phyloP scores from a whole-genome alignment of 2,329 filamentous ascomycete genomes.

The Neocucurbitaria cava region DNA sequence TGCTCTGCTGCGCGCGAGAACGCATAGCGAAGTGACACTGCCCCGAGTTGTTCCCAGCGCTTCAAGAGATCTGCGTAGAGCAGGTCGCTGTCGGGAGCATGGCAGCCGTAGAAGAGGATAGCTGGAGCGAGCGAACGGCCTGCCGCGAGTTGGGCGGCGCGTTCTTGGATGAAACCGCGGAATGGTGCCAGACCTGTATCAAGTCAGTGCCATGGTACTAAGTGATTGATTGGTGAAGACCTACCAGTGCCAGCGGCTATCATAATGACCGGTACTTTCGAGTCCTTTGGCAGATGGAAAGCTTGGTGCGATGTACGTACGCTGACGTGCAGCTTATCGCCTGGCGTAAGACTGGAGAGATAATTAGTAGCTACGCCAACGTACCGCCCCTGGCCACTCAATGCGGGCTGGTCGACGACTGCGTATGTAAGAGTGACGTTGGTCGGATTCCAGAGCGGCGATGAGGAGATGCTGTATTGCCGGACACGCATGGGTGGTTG shows the following conservation, averaged over 20 bases:
- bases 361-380: slow-evolving; percentile 55
- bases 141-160: slow-evolving; percentile 50
- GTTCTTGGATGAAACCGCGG: slow-evolving; percentile 52
- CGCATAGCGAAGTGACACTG: slow-evolving; percentile 67
- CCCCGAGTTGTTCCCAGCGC: slow-evolving; percentile 66
- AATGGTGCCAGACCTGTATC: slow-evolving; percentile 52
- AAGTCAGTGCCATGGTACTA: background rate
- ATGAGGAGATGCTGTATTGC: slow-evolving; percentile 83
- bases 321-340: slow-evolving; percentile 53
- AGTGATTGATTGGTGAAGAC: too few relatives aligned
- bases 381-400: slow-evolving; percentile 52
- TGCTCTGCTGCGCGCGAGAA: slow-evolving; percentile 58
- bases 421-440: slow-evolving; percentile 72
- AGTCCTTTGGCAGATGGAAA: slow-evolving; percentile 54
- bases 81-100: slow-evolving; percentile 61
- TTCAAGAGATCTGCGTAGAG: slow-evolving; percentile 67
- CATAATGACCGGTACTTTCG: slow-evolving; percentile 51
- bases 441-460: slow-evolving; percentile 65
- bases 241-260: slow-evolving; percentile 44
- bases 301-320: slow-evolving; percentile 51
- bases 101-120: slow-evolving; percentile 71
- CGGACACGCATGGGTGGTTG: slow-evolving; percentile 78
- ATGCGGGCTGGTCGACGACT: slow-evolving; percentile 65
- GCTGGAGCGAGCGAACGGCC: slow-evolving; percentile 65
- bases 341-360: slow-evolving; percentile 48